Base-by-base conservation (phyloP, 2,329 filamentous ascomycete genomes). In the Myrmaecium sp. region DNA sequence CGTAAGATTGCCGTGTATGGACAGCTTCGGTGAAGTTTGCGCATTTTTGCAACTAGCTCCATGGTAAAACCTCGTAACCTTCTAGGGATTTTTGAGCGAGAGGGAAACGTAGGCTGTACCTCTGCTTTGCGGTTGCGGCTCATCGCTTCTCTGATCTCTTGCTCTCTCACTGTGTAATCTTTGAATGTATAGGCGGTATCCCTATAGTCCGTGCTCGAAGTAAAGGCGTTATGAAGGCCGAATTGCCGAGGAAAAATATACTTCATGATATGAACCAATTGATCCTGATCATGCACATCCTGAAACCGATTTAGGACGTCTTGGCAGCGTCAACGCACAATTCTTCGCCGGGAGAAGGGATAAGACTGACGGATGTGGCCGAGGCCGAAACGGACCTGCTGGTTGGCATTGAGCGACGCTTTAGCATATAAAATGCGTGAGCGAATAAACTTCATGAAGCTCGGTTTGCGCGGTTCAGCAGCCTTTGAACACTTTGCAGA, bases 171-270 rank as follows among this genome's bases (percentile, higher is more conserved):
- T 0, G 77, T 84, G 44, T 93, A 92, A 47, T 93, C 83, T 42
- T 81, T 79, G 42, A 86, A 74, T 14, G 66, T 66, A 39, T 86
- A 76, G 0, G 69, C 58, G 0, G 75, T 86, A 40, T 79, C 67
- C 25, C 54, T 64, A 13, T 44, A 46, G 44, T 89, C 66, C 10
- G 76, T 62, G 3, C 58, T 54, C 4, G 73, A 79, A 0, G 73
- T 82, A 45, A 95, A 94, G n/a, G 77, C 82, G 49, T 95, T 98
- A 44, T 92, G 82, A 3, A 98, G 57, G 9, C 70, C 69, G 43
- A 93, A 95, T 42, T 95, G 84, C 7, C 75, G 66, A 17, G 89
- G 89, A 39, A 98, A 98, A 2, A 98, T 73, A 49, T 95, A 86
- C 60, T 86, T 89, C 66, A 93, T 69, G 12, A 92, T 53, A 38